Evolutionary conservation across 1,284 basidiomycete genomes (phyloP).

Genomic region (Papiliotrema terrestris): DNA sequence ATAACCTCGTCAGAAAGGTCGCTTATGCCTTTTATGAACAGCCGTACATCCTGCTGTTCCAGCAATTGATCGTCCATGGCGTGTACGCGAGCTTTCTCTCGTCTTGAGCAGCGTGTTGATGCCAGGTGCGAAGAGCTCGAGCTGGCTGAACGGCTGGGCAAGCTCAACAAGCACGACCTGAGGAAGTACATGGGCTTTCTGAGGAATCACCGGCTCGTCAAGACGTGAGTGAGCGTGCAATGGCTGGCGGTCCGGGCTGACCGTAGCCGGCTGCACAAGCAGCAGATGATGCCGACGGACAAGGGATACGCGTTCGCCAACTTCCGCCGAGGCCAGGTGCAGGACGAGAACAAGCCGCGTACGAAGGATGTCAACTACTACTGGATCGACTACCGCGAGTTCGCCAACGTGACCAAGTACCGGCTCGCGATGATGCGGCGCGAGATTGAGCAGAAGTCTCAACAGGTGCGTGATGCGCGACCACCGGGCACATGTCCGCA

Average conservation of each 20-base stretch:
- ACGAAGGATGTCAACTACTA: slow-evolving; percentile 69
- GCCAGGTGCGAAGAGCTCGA: slow-evolving; percentile 51
- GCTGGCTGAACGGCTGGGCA: slow-evolving; percentile 76
- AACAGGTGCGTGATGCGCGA: slow-evolving; percentile 55
- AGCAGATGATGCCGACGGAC: slow-evolving; percentile 35
- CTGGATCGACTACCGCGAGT: slow-evolving; percentile 92
- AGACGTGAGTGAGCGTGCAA: slow-evolving; percentile 60
- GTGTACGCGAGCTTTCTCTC: slow-evolving; percentile 65
- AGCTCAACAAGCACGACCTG: slow-evolving; percentile 82
- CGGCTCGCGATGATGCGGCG: slow-evolving; percentile 90
- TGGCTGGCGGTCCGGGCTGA: neutral
- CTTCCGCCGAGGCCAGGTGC: neutral
- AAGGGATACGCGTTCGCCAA: slow-evolving; percentile 9
- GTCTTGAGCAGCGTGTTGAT: neutral
- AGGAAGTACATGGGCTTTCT: slow-evolving; percentile 86
- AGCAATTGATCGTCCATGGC: slow-evolving; percentile 83
- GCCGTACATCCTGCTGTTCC: slow-evolving; percentile 84
- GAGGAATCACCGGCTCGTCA: slow-evolving; percentile 76
- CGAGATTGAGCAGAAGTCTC: slow-evolving; percentile 78
- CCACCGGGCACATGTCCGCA: neutral
- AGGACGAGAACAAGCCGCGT: slow-evolving; percentile 56
- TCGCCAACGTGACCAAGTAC: slow-evolving; percentile 98
- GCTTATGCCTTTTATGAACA: slow-evolving; percentile 92
- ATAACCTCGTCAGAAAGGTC: slow-evolving; percentile 79
- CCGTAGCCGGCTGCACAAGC: slow-evolving; percentile 28